Percentiles rank a stretch among this genome's conserved stretches.
These are phyloP conservation scores for Aspergillus persii DNA, from an alignment of 2,329 filamentous ascomycete species.

Conservation along the genomic window DNA sequence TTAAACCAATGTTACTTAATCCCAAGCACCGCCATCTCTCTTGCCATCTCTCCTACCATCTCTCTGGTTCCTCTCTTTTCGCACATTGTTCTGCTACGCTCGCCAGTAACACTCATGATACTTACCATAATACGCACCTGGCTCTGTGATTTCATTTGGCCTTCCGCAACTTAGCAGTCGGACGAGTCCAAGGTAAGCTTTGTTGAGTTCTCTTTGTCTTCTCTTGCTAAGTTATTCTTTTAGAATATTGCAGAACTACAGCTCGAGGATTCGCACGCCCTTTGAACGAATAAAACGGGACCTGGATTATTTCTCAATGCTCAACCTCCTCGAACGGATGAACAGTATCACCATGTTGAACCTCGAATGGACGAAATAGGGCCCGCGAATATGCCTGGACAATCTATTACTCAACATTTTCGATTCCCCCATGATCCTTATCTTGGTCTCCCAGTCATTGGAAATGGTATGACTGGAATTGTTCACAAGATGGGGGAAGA, in stretches of 20 bases:
- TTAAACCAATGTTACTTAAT: no score
- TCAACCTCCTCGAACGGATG: neutral
- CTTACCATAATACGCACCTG: neutral
- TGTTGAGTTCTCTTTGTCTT: neutral
- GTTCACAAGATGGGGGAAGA: constrained; percentile 3
- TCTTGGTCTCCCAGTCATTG: constrained; percentile 5
- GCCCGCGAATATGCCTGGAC: neutral
- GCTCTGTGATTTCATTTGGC: neutral
- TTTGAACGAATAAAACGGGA: neutral
- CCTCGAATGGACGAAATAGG: neutral
- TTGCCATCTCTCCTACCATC: no score
- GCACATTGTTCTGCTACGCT: neutral
- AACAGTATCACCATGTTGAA: no score
- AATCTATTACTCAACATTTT: neutral
- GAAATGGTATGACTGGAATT: constrained; percentile 12
- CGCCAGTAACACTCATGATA: neutral
- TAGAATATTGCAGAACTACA: neutral
- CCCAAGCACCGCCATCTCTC: no score
- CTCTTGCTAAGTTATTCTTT: neutral
- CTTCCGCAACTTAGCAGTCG: neutral
- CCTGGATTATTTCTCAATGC: neutral
- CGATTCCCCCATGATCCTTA: constrained; percentile 5
- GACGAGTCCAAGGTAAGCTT: constrained; percentile 1
- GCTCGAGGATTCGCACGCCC: neutral
- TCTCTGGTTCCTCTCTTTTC: no score